Conservation (phyloP, 257 asterid species). For the Mentha longifolia region DNA sequence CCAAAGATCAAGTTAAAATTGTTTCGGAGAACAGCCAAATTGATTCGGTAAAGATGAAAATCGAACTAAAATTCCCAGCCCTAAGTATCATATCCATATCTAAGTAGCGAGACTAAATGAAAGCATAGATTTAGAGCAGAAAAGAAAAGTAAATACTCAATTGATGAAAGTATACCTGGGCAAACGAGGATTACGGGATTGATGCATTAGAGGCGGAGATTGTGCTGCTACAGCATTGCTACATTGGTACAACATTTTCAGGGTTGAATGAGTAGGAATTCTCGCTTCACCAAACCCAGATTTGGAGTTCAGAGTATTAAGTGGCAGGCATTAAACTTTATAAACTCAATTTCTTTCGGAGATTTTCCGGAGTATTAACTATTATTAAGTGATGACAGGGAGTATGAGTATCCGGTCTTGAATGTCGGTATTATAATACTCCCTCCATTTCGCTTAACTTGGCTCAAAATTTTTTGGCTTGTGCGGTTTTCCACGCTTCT, state of each 20-base stretch:
- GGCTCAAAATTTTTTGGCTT: too few species aligned
- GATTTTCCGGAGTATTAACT: too few species aligned
- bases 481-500: too few species aligned
- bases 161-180: conserved; percentile 40
- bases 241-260: conserved; percentile 45
- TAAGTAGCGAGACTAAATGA: neutral
- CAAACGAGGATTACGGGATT: conserved; percentile 39
- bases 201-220: conserved; percentile 49
- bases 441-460: too few species aligned
- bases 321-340: too few species aligned
- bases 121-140: neutral
- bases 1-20: conserved; percentile 14
- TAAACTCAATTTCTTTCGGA: too few species aligned
- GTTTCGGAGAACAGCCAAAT: conserved; percentile 20
- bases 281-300: neutral
- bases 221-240: conserved; percentile 44
- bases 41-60: conserved; percentile 2
- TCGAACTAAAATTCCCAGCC: neutral
- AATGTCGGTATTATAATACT: too few species aligned
- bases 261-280: neutral
- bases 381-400: too few species aligned
- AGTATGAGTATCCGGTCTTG: too few species aligned
- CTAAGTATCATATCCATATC: too few species aligned
- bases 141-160: neutral
- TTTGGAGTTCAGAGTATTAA: neutral